Conservation (phyloP, 768 basidiomycete species). For the Gyrodon lividus region DNA sequence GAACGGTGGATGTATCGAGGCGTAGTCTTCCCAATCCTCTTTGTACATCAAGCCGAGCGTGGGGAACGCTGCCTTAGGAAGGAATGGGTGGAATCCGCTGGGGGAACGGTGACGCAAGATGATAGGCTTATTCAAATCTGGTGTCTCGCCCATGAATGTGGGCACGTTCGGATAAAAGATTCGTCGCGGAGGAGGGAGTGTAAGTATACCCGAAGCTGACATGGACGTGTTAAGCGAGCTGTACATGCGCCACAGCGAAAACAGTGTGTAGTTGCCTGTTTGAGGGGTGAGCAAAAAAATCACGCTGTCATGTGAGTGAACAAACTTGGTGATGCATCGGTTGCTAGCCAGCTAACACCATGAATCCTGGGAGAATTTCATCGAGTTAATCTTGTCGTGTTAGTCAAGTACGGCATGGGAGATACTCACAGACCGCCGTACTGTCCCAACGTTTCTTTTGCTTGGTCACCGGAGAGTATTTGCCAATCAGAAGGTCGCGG, state of each 20-base stretch:
- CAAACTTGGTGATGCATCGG: constrained; percentile 51
- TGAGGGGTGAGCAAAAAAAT: constrained; percentile 2
- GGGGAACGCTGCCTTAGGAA: constrained; percentile 75
- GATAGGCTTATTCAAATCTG: constrained; percentile 32
- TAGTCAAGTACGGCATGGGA: constrained; percentile 3
- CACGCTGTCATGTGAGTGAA: constrained; percentile 6
- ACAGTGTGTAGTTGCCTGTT: constrained; percentile 64
- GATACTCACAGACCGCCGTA: constrained; percentile 52
- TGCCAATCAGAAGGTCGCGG: constrained; percentile 57
- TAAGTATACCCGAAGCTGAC: constrained; percentile 43
- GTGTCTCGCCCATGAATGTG: constrained; percentile 48
- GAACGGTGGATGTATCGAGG: constrained; percentile 65
- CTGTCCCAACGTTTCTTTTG: constrained; percentile 45
- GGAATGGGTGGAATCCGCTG: constrained; percentile 68
- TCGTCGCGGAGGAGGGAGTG: constrained; percentile 66
- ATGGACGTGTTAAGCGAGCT: constrained; percentile 55
- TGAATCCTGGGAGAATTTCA: constrained; percentile 44
- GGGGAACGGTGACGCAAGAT: constrained; percentile 45
- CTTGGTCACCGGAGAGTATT: constrained; percentile 52
- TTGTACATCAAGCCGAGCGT: constrained; percentile 62
- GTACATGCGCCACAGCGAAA: constrained; percentile 78
- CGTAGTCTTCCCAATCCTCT: constrained; percentile 79
- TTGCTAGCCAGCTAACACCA: constrained; percentile 68
- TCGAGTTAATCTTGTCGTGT: not conserved
- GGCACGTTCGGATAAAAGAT: constrained; percentile 71